Conservation (phyloP, 1,284 basidiomycete species). For the Microbotryomycetes sp. region DNA sequence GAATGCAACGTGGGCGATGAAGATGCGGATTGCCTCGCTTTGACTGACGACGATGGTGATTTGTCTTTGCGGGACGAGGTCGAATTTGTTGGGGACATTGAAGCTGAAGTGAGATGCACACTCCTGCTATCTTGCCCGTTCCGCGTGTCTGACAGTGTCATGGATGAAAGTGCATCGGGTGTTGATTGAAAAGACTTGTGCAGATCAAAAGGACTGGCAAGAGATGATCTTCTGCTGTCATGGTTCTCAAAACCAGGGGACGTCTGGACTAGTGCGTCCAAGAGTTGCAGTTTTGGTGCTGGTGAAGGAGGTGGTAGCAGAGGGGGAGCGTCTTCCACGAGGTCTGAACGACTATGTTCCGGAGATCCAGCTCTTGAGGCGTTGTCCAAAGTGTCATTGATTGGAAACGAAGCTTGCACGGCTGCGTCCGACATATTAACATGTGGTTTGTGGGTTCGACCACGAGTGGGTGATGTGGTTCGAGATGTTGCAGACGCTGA, state of each 20-base stretch:
- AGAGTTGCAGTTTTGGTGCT: neutral
- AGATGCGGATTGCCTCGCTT: neutral
- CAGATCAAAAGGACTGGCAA: constrained; percentile 11
- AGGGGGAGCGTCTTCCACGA: too few relatives aligned
- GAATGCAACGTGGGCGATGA: neutral
- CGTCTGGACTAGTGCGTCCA: neutral
- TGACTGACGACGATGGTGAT: neutral
- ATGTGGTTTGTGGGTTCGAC: neutral
- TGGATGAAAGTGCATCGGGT: constrained; percentile 4
- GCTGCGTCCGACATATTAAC: neutral
- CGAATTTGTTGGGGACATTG: constrained; percentile 4
- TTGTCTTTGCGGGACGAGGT: neutral
- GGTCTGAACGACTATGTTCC: constrained; percentile 10
- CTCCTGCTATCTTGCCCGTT: too few relatives aligned
- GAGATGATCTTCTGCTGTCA: neutral
- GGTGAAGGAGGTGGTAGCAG: constrained; percentile 6
- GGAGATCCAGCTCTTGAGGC: too few relatives aligned
- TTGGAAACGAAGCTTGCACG: neutral
- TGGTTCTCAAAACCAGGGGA: too few relatives aligned
- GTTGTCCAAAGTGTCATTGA: neutral
- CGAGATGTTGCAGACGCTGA: neutral
- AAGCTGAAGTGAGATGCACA: too few relatives aligned
- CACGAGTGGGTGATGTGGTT: neutral
- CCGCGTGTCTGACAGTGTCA: neutral
- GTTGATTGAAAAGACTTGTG: constrained; percentile 26